These are phyloP conservation scores for Aspergillus sp. DNA, from an alignment of 2,329 filamentous ascomycete genomes.

Conservation along the genomic window DNA sequence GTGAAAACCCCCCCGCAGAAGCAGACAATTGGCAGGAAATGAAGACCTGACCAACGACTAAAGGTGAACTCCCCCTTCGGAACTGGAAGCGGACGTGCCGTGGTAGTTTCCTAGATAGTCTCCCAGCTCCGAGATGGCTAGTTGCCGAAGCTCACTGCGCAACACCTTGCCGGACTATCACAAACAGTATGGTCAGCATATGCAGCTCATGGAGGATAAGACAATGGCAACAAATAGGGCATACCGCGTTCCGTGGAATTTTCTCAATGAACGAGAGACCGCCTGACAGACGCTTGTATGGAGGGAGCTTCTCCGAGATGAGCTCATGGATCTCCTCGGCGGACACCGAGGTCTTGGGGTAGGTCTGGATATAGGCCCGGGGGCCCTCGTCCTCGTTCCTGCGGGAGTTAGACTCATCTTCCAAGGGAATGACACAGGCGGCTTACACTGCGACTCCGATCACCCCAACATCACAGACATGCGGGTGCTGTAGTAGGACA, in stretches of 20 bases:
- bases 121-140: background rate
- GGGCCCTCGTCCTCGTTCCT: background rate
- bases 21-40: no score
- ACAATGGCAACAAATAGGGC: background rate
- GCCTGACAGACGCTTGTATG: background rate
- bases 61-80: background rate
- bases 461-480: background rate
- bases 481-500: background rate
- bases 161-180: background rate
- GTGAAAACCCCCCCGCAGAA: no score
- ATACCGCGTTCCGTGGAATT: background rate
- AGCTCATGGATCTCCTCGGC: background rate
- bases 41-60: background rate
- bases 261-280: background rate
- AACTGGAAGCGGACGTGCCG: background rate
- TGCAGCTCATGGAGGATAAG: background rate
- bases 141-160: background rate
- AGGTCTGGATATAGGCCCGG: background rate
- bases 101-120: background rate
- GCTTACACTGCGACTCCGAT: background rate
- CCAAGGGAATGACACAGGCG: background rate
- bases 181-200: background rate
- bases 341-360: background rate
- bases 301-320: background rate
- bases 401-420: background rate